Evolutionary conservation across 2,329 filamentous ascomycete genomes (phyloP).

Genomic region (Furcasterigmium sp.): DNA sequence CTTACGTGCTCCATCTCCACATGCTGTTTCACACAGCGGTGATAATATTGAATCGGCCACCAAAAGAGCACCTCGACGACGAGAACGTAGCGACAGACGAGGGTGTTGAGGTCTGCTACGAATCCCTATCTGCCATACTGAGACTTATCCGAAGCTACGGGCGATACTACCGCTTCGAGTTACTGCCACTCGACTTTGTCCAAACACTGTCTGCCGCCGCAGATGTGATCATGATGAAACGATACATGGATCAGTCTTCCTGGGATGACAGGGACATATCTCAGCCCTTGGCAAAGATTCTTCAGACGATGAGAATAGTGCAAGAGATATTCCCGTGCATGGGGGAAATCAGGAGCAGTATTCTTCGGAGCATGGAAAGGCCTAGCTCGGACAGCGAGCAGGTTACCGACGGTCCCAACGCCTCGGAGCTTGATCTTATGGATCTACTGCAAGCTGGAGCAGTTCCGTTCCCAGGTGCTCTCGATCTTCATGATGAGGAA

Average conservation of each 20-base stretch:
- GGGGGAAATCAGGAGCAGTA: slow-evolving; percentile 31
- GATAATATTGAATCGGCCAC: slow-evolving; percentile 46
- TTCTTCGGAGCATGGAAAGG: slow-evolving; percentile 12
- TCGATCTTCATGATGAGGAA: neutral
- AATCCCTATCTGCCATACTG: slow-evolving; percentile 39
- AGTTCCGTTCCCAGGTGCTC: neutral
- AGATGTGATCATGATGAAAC: slow-evolving; percentile 40
- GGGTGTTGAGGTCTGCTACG: slow-evolving; percentile 44
- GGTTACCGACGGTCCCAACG: neutral
- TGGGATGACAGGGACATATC: slow-evolving; percentile 41
- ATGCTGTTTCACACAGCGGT: slow-evolving; percentile 46
- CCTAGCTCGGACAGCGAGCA: slow-evolving; percentile 1
- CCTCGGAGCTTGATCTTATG: slow-evolving; percentile 4
- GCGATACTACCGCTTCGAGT: slow-evolving; percentile 35
- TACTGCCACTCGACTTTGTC: slow-evolving; percentile 41
- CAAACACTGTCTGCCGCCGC: slow-evolving; percentile 43
- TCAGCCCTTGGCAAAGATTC: slow-evolving; percentile 39
- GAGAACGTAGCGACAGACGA: slow-evolving; percentile 32
- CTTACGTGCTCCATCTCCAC: slow-evolving; percentile 41
- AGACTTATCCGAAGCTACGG: slow-evolving; percentile 37
- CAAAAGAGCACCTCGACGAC: slow-evolving; percentile 34
- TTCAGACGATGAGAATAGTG: slow-evolving; percentile 46
- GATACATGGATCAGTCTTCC: slow-evolving; percentile 31
- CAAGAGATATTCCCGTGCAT: slow-evolving; percentile 43
- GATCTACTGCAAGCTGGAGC: neutral